Base-by-base conservation (phyloP, 495 filamentous ascomycete genomes). In the Penicillium canescens region DNA sequence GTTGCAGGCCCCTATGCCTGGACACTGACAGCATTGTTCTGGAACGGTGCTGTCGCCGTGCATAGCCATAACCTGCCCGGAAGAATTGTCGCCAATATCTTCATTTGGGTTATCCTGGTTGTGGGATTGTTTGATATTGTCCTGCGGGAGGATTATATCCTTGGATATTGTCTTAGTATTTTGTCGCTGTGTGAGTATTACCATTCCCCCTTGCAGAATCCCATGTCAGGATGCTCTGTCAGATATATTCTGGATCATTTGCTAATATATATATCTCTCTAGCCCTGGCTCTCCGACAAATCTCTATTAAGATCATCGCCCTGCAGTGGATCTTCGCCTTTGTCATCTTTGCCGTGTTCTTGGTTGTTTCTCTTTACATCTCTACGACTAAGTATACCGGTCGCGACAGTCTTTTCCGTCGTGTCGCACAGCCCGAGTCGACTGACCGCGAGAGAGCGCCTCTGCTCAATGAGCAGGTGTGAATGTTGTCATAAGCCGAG, bases 271-370 rank as follows among this genome's bases (percentile, higher is more conserved):
- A 28, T 26, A 36, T 35, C 42, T 14, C 37, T 35, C 21, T 49
- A 85, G 82, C 88, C 10, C 79, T 95, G 43, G 91, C 89, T 10
- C 82, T 95, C 13, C 78, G 80, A 13, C 91, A 96, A 66, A 81
- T 94, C 69, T 68, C 82, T 36, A 77, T 80, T 61, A 85, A 89
- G 68, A 63, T 83, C 36, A 78, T 92, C 54, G 84, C 88, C 2
- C 72, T 94, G 49, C 91, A 96, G 73, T 95, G 89, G 92, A 91
- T 92, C 68, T 96, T 95, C 65, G 90, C 90, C 28, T 92, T 95
- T 60, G 77, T 82, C 55, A 87, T 95, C 67, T 92, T 92, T 79
- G 83, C 74, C 1, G 66, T 90, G 36, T 81, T 95, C 46, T 84
- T 92, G 62, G 61, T 90, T 9, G 66, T 76, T 3, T 88, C 86